Evolutionary conservation across 1,284 basidiomycete species (phyloP).

Genomic region (Cronartium quercuum): DNA sequence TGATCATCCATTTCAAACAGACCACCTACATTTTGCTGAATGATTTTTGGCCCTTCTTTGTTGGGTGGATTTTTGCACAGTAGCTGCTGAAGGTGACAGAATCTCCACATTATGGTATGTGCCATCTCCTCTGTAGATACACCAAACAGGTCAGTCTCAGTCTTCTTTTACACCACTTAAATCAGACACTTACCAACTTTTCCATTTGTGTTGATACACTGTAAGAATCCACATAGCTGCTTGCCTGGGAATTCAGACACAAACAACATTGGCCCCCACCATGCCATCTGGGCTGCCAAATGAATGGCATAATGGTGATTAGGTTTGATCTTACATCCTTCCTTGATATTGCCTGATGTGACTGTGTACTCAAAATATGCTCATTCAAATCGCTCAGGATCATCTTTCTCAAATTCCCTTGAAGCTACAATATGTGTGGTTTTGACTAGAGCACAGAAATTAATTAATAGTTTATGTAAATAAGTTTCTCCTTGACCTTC

Average conservation of each 20-base stretch:
- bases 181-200: not conserved
- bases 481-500: no score
- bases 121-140: no score
- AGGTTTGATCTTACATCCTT: not conserved
- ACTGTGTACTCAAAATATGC: not conserved
- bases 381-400: not conserved
- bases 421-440: not conserved
- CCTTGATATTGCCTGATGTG: not conserved
- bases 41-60: not conserved
- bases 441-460: not conserved
- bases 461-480: not conserved
- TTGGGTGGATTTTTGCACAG: not conserved
- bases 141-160: no score
- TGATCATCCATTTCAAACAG: not conserved
- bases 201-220: not conserved
- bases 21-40: not conserved
- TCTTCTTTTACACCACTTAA: not conserved
- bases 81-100: no score
- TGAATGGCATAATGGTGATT: conserved; percentile 3
- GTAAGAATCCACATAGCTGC: not conserved
- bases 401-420: not conserved
- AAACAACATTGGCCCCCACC: not conserved
- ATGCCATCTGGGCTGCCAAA: not conserved
- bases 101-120: no score
- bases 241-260: not conserved